phyloP scores from a whole-genome alignment of 768 basidiomycete genomes.

The Phaeotremella fagi region DNA sequence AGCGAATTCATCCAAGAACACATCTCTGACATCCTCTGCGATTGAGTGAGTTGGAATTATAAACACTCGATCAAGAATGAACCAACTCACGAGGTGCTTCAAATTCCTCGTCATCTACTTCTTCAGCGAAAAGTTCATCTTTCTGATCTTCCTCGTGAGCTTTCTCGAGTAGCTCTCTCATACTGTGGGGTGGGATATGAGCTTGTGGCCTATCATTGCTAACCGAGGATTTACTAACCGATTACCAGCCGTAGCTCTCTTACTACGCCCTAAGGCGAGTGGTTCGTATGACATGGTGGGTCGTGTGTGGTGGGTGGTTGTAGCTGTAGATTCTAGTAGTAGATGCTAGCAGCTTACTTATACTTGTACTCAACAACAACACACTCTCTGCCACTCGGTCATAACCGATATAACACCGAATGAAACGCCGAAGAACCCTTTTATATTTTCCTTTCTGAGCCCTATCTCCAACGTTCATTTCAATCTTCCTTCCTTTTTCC shows the following conservation, averaged over 20 bases:
- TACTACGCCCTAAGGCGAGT: slow-evolving; percentile 33
- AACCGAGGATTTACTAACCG: slow-evolving; percentile 22
- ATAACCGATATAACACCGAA: too few relatives aligned
- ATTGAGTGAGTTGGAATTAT: neutral
- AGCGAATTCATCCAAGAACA: slow-evolving; percentile 43
- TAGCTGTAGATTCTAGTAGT: too few relatives aligned
- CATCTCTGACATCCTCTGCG: slow-evolving; percentile 38
- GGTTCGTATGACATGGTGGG: neutral
- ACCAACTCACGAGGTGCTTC: slow-evolving; percentile 35
- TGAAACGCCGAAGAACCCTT: neutral
- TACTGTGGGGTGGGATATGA: too few relatives aligned
- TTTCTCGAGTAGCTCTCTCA: slow-evolving; percentile 45
- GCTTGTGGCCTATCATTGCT: too few relatives aligned
- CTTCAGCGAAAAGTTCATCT: slow-evolving; percentile 43
- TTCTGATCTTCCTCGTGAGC: slow-evolving; percentile 42
- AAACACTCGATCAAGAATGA: too few relatives aligned
- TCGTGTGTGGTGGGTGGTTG: neutral
- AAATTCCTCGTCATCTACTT: slow-evolving; percentile 45
- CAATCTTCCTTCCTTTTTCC: too few relatives aligned
- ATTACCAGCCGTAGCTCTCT: slow-evolving; percentile 44
- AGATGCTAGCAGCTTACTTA: too few relatives aligned
- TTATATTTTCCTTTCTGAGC: neutral
- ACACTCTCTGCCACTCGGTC: too few relatives aligned
- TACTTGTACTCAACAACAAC: too few relatives aligned
- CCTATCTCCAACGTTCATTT: too few relatives aligned